Evolutionary conservation across 176 grass and related monocot genomes (phyloP).

Genomic region (Zizania latifolia): DNA sequence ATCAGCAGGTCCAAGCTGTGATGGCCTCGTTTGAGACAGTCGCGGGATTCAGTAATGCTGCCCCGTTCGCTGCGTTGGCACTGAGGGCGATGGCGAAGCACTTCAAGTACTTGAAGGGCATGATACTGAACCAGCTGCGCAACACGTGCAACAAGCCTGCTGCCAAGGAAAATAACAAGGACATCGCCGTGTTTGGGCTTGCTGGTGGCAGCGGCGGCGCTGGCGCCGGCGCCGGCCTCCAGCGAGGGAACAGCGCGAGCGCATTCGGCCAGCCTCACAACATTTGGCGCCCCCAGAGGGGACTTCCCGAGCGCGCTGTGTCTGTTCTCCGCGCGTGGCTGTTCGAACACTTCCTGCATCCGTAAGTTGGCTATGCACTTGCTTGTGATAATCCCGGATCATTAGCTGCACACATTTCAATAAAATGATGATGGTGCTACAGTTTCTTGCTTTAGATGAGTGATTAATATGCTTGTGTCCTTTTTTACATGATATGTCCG

Average conservation of each 20-base stretch:
- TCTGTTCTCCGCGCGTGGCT: constrained; percentile 85
- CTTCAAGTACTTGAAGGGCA: constrained; percentile 69
- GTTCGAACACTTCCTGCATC: constrained; percentile 95
- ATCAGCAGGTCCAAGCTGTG: constrained; percentile 71
- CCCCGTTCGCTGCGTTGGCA: constrained; percentile 53
- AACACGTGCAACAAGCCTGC: constrained; percentile 49
- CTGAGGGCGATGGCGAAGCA: constrained; percentile 74
- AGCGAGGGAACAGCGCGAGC: constrained; percentile 30
- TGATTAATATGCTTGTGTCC: constrained; percentile 6
- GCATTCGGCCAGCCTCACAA: constrained; percentile 65
- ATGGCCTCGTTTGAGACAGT: constrained; percentile 80
- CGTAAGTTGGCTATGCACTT: constrained; percentile 45
- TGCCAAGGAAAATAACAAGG: constrained; percentile 45
- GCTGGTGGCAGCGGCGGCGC: constrained; percentile 22
- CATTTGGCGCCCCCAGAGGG: constrained; percentile 91
- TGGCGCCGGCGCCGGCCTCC: constrained; percentile 21
- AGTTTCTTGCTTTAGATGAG: background rate
- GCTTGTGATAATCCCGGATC: background rate
- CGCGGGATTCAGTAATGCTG: constrained; percentile 63
- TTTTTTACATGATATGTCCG: constrained; percentile 13
- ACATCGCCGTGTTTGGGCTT: constrained; percentile 56
- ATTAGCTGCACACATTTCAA: background rate
- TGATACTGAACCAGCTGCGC: constrained; percentile 68
- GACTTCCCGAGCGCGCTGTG: constrained; percentile 83
- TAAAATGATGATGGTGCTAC: background rate